Percentiles rank a stretch among this genome's conserved stretches.
Conservation (phyloP, 2,329 filamentous ascomycete genomes). For the Septoria linicola region DNA sequence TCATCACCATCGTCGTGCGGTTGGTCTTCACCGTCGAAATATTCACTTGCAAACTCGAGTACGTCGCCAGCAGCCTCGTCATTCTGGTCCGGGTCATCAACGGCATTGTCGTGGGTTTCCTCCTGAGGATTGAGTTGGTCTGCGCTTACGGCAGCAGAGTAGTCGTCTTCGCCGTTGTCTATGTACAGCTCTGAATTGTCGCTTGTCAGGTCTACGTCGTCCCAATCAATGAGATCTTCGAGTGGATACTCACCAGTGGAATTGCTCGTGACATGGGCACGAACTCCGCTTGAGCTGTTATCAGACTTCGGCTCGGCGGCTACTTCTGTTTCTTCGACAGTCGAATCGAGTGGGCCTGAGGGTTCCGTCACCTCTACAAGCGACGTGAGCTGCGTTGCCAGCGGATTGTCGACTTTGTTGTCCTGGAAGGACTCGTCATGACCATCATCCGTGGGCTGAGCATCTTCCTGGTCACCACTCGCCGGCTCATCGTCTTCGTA, state of each 20-base stretch:
- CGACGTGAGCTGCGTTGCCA: too few relatives aligned
- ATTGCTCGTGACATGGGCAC: constrained; percentile 25
- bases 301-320: constrained; percentile 21
- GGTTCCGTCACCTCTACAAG: too few relatives aligned
- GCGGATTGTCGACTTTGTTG: constrained; percentile 12
- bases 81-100: too few relatives aligned
- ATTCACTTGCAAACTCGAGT: not conserved
- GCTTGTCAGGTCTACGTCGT: constrained; percentile 31
- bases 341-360: too few relatives aligned
- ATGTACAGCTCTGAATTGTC: constrained; percentile 24
- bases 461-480: constrained; percentile 14
- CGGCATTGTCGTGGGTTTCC: too few relatives aligned
- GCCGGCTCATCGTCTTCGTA: constrained; percentile 12
- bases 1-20: constrained; percentile 19
- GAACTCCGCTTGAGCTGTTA: constrained; percentile 30
- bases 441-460: constrained; percentile 10
- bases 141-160: constrained; percentile 19
- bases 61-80: constrained; percentile 4
- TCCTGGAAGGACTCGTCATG: constrained; percentile 14
- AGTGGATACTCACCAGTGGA: constrained; percentile 32
- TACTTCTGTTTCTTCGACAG: constrained; percentile 14
- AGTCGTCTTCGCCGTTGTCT: constrained; percentile 25
- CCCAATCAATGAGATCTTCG: constrained; percentile 29
- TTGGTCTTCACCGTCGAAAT: constrained; percentile 20
- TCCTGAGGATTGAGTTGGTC: constrained; percentile 11